phyloP scores from a whole-genome alignment of 2,329 filamentous ascomycete species.

The Diaporthe citri region DNA sequence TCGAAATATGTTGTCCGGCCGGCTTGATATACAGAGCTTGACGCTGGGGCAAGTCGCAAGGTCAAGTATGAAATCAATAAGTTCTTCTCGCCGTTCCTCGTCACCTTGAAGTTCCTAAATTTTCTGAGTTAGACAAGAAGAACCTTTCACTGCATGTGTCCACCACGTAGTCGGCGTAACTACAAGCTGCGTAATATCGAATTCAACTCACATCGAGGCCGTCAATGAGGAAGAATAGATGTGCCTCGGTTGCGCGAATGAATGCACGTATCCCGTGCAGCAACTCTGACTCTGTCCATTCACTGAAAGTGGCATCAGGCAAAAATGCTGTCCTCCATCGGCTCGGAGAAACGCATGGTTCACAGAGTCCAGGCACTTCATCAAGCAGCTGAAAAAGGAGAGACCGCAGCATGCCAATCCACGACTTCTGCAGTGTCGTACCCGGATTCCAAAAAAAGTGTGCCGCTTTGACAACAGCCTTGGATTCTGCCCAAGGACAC shows the following conservation, averaged over 20 bases:
- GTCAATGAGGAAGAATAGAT: background rate
- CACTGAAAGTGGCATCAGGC: background rate
- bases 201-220: background rate
- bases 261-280: background rate
- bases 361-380: background rate
- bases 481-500: background rate
- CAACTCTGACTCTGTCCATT: conserved; percentile 11
- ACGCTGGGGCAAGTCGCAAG: background rate
- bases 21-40: conserved; percentile 7
- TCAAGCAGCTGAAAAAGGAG: background rate
- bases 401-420: background rate
- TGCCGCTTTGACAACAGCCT: background rate
- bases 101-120: background rate
- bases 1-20: background rate
- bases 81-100: background rate
- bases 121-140: background rate
- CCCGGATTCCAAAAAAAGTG: conserved; percentile 5
- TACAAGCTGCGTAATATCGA: no score
- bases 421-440: background rate
- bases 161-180: no score
- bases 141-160: no score
- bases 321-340: background rate
- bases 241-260: background rate
- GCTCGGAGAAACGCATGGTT: background rate
- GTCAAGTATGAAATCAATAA: background rate